Evolutionary conservation across 2,329 filamentous ascomycete genomes (phyloP).

Genomic region (Westerdykella sp.): DNA sequence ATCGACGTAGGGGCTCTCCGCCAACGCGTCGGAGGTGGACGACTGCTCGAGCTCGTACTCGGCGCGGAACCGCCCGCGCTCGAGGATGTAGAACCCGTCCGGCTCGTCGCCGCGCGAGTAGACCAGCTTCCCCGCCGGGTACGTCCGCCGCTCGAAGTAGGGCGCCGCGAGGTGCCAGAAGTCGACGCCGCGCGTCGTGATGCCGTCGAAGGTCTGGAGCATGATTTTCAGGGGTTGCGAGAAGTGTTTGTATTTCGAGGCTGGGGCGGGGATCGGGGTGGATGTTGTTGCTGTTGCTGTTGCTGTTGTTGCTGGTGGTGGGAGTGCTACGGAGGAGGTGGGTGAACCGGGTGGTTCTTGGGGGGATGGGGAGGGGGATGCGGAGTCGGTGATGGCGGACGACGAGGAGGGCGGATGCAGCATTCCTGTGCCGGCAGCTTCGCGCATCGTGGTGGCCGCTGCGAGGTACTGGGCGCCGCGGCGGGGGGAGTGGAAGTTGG

Average conservation of each 20-base stretch:
- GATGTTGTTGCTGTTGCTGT: slow-evolving; percentile 10
- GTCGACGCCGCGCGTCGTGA: slow-evolving; percentile 81
- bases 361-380: slow-evolving; percentile 8
- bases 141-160: slow-evolving; percentile 69
- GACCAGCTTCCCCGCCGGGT: slow-evolving; percentile 62
- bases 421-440: slow-evolving; percentile 44
- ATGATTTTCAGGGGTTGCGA: slow-evolving; percentile 87
- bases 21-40: too few relatives aligned
- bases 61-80: slow-evolving; percentile 79
- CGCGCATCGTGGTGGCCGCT: slow-evolving; percentile 67
- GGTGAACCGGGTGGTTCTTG: neutral
- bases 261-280: slow-evolving; percentile 6
- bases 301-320: slow-evolving; percentile 10
- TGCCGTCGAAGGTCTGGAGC: slow-evolving; percentile 87
- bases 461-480: slow-evolving; percentile 70
- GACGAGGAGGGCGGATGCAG: slow-evolving; percentile 7
- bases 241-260: slow-evolving; percentile 72
- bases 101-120: slow-evolving; percentile 71
- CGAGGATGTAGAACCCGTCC: slow-evolving; percentile 82
- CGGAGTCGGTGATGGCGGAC: slow-evolving; percentile 10
- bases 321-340: slow-evolving; percentile 5
- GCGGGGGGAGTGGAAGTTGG: slow-evolving; percentile 67
- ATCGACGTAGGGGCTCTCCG: slow-evolving; percentile 39
- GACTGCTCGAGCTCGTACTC: slow-evolving; percentile 64
- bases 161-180: slow-evolving; percentile 81